These are phyloP conservation scores for Leptomonas seymouri DNA, from an alignment of 208 protist species.

Conservation along the genomic window DNA sequence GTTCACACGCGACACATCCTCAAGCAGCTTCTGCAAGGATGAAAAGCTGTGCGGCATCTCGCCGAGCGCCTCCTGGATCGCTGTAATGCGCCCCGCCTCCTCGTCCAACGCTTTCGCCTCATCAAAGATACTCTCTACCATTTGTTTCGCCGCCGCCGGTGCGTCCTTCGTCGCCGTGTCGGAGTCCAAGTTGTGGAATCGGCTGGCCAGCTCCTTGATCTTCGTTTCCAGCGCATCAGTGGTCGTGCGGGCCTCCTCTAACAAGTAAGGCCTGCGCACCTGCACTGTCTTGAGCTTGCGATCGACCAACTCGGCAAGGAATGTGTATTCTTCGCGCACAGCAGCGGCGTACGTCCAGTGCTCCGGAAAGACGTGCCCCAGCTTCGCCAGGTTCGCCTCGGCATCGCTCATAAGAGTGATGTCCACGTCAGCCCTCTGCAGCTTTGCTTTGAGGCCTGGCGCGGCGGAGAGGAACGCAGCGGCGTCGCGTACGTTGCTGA, in stretches of 20 bases:
- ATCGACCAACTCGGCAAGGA: conserved; percentile 93
- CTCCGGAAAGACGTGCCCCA: conserved; percentile 91
- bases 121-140: conserved; percentile 79
- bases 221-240: conserved; percentile 61
- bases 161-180: conserved; percentile 40
- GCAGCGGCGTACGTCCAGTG: conserved; percentile 92
- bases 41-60: conserved; percentile 38
- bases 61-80: conserved; percentile 84
- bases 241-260: conserved; percentile 57
- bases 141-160: conserved; percentile 56
- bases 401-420: conserved; percentile 75
- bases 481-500: conserved; percentile 78
- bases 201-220: conserved; percentile 53
- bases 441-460: conserved; percentile 74
- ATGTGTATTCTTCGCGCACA: conserved; percentile 92
- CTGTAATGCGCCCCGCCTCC: conserved; percentile 77
- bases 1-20: conserved; percentile 91
- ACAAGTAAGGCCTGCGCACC: conserved; percentile 65
- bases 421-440: conserved; percentile 54
- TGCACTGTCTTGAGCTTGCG: conserved; percentile 91
- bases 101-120: conserved; percentile 47
- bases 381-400: conserved; percentile 87
- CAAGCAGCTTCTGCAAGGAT: conserved; percentile 68
- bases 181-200: conserved; percentile 48
- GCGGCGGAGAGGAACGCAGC: conserved; percentile 69